These are phyloP conservation scores for Serendipita sp. DNA, from an alignment of 768 basidiomycete species.

Conservation along the genomic window DNA sequence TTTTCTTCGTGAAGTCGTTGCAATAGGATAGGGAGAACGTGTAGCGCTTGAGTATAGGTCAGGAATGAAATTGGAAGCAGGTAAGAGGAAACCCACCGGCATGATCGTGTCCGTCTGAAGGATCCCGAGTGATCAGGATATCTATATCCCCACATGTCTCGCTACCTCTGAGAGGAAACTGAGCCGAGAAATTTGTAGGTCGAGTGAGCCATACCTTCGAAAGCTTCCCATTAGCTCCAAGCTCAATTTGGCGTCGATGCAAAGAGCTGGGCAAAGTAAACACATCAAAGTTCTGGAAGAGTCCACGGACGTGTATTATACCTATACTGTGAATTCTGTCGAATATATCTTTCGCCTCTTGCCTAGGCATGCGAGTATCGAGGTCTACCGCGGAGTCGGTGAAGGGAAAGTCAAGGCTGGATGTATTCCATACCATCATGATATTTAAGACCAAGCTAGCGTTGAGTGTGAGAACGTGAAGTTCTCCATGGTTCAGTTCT, in stretches of 20 bases:
- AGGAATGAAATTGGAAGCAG: constrained; percentile 2
- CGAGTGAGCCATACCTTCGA: constrained; percentile 32
- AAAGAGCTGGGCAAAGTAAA: constrained; percentile 35
- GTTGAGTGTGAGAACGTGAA: neutral
- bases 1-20: constrained; percentile 34
- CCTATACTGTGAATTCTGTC: constrained; percentile 56
- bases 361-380: constrained; percentile 68
- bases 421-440: constrained; percentile 40
- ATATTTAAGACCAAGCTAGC: constrained; percentile 40
- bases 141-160: constrained; percentile 82
- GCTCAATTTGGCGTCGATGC: constrained; percentile 51
- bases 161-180: constrained; percentile 42
- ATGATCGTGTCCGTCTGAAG: constrained; percentile 59
- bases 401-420: neutral
- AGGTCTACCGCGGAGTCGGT: constrained; percentile 37
- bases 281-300: neutral
- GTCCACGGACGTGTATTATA: constrained; percentile 15
- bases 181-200: neutral
- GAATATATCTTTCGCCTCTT: constrained; percentile 61
- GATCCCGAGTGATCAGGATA: constrained; percentile 64
- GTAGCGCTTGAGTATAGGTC: constrained; percentile 20
- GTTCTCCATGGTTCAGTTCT: neutral
- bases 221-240: constrained; percentile 89
- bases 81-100: constrained; percentile 27
- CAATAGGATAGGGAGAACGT: constrained; percentile 45